Evolutionary conservation across 257 asterid species (phyloP).

Genomic region (Jacaranda copaia): DNA sequence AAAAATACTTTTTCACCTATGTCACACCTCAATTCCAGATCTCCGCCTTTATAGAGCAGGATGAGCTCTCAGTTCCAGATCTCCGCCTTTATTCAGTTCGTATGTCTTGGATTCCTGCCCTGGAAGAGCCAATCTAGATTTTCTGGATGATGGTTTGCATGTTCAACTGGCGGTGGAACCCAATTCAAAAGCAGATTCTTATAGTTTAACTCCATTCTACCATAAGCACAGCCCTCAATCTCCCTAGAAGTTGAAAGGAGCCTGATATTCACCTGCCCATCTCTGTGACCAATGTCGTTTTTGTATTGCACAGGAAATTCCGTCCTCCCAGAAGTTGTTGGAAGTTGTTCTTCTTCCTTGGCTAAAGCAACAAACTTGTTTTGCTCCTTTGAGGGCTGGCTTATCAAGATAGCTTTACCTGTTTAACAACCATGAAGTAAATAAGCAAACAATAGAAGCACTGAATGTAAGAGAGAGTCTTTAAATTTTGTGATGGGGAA

Average conservation of each 20-base stretch:
- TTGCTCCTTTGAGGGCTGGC: conserved; percentile 46
- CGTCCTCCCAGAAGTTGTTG: conserved; percentile 44
- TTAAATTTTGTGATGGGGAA: not conserved
- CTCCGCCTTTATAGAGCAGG: no score
- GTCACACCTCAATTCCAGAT: no score
- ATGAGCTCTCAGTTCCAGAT: conserved; percentile 13
- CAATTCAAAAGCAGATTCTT: conserved; percentile 45
- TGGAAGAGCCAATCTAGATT: conserved; percentile 62
- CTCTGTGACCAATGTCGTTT: no score
- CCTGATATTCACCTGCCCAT: no score
- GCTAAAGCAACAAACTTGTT: conserved; percentile 14
- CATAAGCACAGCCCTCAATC: conserved; percentile 30
- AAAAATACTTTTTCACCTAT: no score
- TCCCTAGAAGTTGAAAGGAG: no score
- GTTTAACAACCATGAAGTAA: conserved; percentile 20
- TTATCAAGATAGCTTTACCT: conserved; percentile 57
- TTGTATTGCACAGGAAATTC: conserved; percentile 32
- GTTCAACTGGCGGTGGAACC: conserved; percentile 44
- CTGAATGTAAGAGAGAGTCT: not conserved
- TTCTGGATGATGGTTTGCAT: conserved; percentile 10
- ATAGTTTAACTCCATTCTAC: conserved; percentile 42
- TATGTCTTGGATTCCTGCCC: conserved; percentile 28
- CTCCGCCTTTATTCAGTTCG: conserved; percentile 37
- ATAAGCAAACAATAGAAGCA: not conserved
- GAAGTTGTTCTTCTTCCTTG: conserved; percentile 20